Conservation (phyloP, 148 eudicot species). For the Silene conica region DNA sequence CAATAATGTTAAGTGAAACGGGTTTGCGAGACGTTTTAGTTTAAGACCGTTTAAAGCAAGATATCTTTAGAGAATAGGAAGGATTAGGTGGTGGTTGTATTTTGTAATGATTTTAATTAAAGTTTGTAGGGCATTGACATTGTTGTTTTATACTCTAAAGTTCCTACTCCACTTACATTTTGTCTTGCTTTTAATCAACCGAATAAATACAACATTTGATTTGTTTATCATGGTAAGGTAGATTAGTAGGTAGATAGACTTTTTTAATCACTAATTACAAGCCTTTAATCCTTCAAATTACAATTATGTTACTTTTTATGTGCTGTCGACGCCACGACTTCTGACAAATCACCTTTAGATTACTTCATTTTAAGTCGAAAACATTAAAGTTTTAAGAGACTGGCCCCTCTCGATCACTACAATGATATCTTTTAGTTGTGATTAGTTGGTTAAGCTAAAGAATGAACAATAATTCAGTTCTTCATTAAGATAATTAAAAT, state of each 20-base stretch:
- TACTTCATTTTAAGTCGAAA: too few relatives aligned
- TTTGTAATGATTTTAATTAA: not conserved
- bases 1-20: too few relatives aligned
- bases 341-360: not conserved
- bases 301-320: not conserved
- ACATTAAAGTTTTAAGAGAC: too few relatives aligned
- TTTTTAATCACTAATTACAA: not conserved
- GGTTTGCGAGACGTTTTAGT: too few relatives aligned
- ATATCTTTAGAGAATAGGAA: not conserved
- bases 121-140: constrained; percentile 12
- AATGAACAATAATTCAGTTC: too few relatives aligned
- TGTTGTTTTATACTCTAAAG: not conserved
- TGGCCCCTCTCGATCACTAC: too few relatives aligned
- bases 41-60: too few relatives aligned
- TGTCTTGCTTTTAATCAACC: constrained; percentile 12
- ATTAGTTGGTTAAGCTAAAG: too few relatives aligned
- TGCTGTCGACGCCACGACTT: not conserved
- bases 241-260: not conserved
- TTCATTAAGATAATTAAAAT: too few relatives aligned
- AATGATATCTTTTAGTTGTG: too few relatives aligned
- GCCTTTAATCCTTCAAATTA: not conserved
- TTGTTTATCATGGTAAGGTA: not conserved
- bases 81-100: not conserved
- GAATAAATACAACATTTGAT: not conserved
- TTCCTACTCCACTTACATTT: constrained; percentile 9